These are phyloP conservation scores for Grifola frondosa DNA, from an alignment of 1,284 basidiomycete species.

Conservation along the genomic window DNA sequence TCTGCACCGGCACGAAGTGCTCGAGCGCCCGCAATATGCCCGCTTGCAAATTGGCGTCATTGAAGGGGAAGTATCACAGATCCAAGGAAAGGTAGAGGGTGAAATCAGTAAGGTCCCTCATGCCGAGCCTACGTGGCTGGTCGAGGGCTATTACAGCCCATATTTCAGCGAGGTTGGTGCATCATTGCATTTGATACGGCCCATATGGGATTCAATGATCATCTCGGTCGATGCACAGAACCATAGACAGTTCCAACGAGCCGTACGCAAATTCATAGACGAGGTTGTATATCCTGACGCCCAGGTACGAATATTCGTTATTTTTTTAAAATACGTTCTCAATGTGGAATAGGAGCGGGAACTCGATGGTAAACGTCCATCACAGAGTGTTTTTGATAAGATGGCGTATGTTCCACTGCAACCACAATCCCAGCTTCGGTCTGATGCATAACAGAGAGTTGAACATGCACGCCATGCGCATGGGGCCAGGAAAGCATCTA, in stretches of 20 bases:
- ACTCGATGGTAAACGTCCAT: conserved; percentile 73
- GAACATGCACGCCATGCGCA: conserved; percentile 85
- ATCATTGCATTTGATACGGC: no score
- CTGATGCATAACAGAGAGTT: conserved; percentile 42
- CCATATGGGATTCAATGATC: no score
- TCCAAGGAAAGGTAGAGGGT: conserved; percentile 51
- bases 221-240: conserved; percentile 35
- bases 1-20: conserved; percentile 79
- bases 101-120: conserved; percentile 75
- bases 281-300: conserved; percentile 53
- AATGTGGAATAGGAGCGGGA: conserved; percentile 56
- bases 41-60: conserved; percentile 72
- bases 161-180: conserved; percentile 75
- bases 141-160: conserved; percentile 64
- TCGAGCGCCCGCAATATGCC: conserved; percentile 71
- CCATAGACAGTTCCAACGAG: conserved; percentile 49
- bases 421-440: neutral
- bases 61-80: conserved; percentile 61
- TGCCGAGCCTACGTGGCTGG: conserved; percentile 81
- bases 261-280: conserved; percentile 49
- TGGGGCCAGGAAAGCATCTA: conserved; percentile 86
- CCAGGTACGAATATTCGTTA: conserved; percentile 26
- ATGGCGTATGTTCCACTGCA: conserved; percentile 60
- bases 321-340: neutral
- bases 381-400: conserved; percentile 62